Base-by-base conservation (phyloP, 192 early-diverging fungal genomes). In the Linnemannia zychae region DNA sequence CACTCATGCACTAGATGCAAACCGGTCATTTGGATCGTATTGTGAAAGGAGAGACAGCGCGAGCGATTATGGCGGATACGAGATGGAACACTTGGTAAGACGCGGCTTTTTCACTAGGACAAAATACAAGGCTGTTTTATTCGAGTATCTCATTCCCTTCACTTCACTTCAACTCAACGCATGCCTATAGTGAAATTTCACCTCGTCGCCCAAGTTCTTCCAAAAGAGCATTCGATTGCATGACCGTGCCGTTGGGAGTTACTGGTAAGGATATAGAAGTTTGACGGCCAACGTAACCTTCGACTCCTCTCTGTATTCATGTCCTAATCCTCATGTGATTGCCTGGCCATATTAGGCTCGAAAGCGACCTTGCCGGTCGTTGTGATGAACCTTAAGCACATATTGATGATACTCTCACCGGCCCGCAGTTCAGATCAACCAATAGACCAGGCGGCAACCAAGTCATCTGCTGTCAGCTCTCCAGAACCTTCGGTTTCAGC, bases 21-120 rank as follows among this genome's bases (percentile, higher is more conserved):
- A 92, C 95, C 0, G 94, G 91, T 1, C 93, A 95, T 88, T 86
- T 97, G 49, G 94, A 96, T 79, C 88, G 95, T 24, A 83, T 93
- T 38, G 89, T 92, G 46, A 82, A 77, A 44, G 93, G 93, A 16
- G 82, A 87, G 15, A 57, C 86, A 38, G 91, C 88, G 4, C 84
- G 87, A 1, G 93, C 93, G 37, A 91, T 96, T 11, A 73, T 95
- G 48, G 78, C 69, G 28, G 94, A 92, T 74, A 86, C 89, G 12
- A 86, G 93, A 16, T 90, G 89, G 81, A 81, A 75, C 20, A 80
- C 90, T 4, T 90, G 87, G 90, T 91, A 90, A 66, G 73, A 6
- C n/a, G 3, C 15, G n/a, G 24, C 22, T 18, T 31, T 4, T 28
- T 48, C 40, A 67, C 9, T 12, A 9, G 80, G 12, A 47, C 28